phyloP scores from a whole-genome alignment of 129 eudicot species.

The Pittosporum tobira region DNA sequence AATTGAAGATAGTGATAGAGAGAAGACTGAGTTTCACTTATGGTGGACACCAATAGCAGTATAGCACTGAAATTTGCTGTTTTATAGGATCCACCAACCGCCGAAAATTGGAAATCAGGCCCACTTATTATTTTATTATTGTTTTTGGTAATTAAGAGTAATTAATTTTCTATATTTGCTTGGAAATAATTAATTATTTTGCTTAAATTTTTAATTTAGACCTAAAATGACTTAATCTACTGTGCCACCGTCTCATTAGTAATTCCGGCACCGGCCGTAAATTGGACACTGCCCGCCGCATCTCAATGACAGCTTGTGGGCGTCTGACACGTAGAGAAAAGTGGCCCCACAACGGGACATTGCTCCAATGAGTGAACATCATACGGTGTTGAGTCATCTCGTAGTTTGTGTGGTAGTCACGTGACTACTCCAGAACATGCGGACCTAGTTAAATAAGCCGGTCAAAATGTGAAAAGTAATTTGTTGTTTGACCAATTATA shows the following conservation, averaged over 20 bases:
- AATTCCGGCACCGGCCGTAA: too few relatives aligned
- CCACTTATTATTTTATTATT: too few relatives aligned
- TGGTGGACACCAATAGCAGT: slow-evolving; percentile 18
- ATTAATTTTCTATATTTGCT: too few relatives aligned
- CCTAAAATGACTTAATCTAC: too few relatives aligned
- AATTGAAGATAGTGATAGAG: too few relatives aligned
- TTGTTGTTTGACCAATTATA: slow-evolving; percentile 30
- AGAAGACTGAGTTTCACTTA: slow-evolving; percentile 16
- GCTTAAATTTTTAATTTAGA: too few relatives aligned
- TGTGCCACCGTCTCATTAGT: too few relatives aligned
- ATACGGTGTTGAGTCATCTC: slow-evolving; percentile 42
- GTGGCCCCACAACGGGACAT: slow-evolving; percentile 17
- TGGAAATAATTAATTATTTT: too few relatives aligned
- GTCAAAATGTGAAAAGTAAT: slow-evolving; percentile 35
- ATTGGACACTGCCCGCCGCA: too few relatives aligned
- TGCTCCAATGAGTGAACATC: slow-evolving; percentile 61
- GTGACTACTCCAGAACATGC: slow-evolving; percentile 88
- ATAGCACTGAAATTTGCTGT: slow-evolving; percentile 25
- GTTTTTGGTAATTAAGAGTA: too few relatives aligned
- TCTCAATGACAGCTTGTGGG: too few relatives aligned
- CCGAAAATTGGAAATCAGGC: slow-evolving; percentile 29
- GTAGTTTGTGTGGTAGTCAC: slow-evolving; percentile 57
- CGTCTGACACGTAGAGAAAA: too few relatives aligned
- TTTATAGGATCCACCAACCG: slow-evolving; percentile 56
- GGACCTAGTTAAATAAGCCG: slow-evolving; percentile 51